Conservation (phyloP, 108 stramenopile species). For the Fragilaria radians region DNA sequence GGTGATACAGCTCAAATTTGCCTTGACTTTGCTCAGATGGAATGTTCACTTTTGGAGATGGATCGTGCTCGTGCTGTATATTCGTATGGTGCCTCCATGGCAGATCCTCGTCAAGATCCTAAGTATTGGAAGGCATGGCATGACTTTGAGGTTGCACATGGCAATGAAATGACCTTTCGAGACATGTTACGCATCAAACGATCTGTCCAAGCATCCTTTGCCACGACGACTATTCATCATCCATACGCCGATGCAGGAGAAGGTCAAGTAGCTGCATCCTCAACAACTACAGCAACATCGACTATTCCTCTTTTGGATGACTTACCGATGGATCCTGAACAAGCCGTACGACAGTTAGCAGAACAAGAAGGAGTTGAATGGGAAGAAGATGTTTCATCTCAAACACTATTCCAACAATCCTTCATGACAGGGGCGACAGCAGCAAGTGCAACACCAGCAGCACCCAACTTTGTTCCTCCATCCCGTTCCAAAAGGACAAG, state of each 20-base stretch:
- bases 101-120: constrained; percentile 83
- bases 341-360: constrained; percentile 80
- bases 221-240: constrained; percentile 90
- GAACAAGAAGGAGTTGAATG: constrained; percentile 63
- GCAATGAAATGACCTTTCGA: constrained; percentile 97
- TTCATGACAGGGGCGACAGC: no score
- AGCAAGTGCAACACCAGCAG: no score
- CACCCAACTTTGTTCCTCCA: no score
- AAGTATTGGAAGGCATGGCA: constrained; percentile 95
- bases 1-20: constrained; percentile 75
- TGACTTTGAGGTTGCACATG: constrained; percentile 95
- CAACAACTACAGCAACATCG: no score
- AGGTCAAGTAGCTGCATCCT: constrained; percentile 31
- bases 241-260: constrained; percentile 62
- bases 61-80: constrained; percentile 92
- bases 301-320: no score
- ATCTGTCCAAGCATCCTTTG: constrained; percentile 88
- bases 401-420: no score
- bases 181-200: constrained; percentile 95
- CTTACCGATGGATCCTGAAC: constrained; percentile 66
- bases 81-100: constrained; percentile 92
- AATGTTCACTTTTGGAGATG: constrained; percentile 87
- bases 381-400: no score
- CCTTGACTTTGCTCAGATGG: constrained; percentile 90
- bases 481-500: no score